A percentile compares a stretch with the other conserved stretches of the same genome.
Conservation (phyloP, 1,139 yeast genomes). For the Suhomyces guaymorum region DNA sequence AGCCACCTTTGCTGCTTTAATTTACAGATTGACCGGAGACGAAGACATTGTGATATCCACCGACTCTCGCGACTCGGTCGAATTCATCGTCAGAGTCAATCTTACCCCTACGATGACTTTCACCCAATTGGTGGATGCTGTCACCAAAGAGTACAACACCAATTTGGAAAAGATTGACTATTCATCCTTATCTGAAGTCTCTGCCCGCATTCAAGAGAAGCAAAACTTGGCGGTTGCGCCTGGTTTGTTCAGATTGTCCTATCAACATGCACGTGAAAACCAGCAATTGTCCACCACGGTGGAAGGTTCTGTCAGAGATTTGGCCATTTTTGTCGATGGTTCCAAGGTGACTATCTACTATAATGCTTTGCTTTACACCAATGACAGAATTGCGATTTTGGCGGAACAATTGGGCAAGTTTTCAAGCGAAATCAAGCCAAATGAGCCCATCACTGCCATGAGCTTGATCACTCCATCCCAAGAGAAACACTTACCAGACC, state of each 20-base stretch:
- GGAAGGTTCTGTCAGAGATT: conserved; percentile 60
- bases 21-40: conserved; percentile 86
- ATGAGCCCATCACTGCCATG: conserved; percentile 58
- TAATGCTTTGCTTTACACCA: conserved; percentile 74
- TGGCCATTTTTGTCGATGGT: conserved; percentile 52
- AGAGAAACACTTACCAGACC: conserved; percentile 70
- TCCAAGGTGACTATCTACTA: conserved; percentile 49
- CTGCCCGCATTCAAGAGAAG: conserved; percentile 48
- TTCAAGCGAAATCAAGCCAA: conserved; percentile 32
- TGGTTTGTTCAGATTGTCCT: conserved; percentile 63
- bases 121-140: conserved; percentile 47
- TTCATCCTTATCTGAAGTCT: conserved; percentile 56
- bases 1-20: conserved; percentile 69
- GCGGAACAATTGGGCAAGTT: conserved; percentile 73
- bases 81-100: conserved; percentile 61
- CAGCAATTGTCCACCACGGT: conserved; percentile 52
- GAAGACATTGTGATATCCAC: conserved; percentile 89
- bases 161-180: conserved; percentile 42
- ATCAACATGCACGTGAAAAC: conserved; percentile 47
- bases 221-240: conserved; percentile 60
- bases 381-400: conserved; percentile 65
- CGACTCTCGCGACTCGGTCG: conserved; percentile 44
- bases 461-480: conserved; percentile 70
- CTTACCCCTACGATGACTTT: conserved; percentile 59
- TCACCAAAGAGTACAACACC: conserved; percentile 43